phyloP scores from a whole-genome alignment of 106 monocot species.

The Xerophyta viscosa region DNA sequence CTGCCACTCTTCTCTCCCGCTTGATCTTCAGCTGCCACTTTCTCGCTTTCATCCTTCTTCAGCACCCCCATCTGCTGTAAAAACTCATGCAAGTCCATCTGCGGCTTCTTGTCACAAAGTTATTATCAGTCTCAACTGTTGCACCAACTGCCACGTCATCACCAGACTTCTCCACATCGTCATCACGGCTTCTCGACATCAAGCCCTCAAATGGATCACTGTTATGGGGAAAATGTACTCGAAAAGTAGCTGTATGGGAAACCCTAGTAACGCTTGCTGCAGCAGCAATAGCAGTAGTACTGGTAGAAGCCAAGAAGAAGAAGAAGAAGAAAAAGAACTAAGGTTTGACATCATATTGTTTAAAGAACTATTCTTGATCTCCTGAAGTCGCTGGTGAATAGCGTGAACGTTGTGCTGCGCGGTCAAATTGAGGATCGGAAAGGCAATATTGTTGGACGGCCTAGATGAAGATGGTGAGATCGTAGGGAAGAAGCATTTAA shows the following conservation, averaged over 20 bases:
- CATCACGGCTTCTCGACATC: too few species aligned
- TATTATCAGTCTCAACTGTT: not conserved
- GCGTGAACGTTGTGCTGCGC: slow-evolving; percentile 93
- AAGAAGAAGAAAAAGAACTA: not conserved
- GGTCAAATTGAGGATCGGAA: slow-evolving; percentile 50
- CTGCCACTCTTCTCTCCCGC: not conserved
- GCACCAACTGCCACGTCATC: too few species aligned
- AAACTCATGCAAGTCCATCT: slow-evolving; percentile 89
- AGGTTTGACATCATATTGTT: too few species aligned
- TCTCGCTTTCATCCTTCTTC: slow-evolving; percentile 19
- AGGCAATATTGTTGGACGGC: too few species aligned
- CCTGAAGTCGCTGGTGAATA: slow-evolving; percentile 78
- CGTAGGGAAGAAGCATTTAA: slow-evolving; percentile 9
- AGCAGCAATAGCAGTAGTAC: not conserved
- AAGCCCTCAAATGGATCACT: not conserved
- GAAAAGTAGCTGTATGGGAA: too few species aligned
- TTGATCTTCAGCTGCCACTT: not conserved
- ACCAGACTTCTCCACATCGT: not conserved
- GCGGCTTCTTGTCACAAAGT: slow-evolving; percentile 35
- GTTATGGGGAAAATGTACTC: too few species aligned
- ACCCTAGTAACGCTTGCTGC: too few species aligned
- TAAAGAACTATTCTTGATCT: slow-evolving; percentile 37
- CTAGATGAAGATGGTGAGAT: slow-evolving; percentile 27
- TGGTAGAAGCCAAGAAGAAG: not conserved
- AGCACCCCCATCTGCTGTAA: slow-evolving; percentile 84